phyloP scores from a whole-genome alignment of 345 rosid species.

The Euclidium syriacum region DNA sequence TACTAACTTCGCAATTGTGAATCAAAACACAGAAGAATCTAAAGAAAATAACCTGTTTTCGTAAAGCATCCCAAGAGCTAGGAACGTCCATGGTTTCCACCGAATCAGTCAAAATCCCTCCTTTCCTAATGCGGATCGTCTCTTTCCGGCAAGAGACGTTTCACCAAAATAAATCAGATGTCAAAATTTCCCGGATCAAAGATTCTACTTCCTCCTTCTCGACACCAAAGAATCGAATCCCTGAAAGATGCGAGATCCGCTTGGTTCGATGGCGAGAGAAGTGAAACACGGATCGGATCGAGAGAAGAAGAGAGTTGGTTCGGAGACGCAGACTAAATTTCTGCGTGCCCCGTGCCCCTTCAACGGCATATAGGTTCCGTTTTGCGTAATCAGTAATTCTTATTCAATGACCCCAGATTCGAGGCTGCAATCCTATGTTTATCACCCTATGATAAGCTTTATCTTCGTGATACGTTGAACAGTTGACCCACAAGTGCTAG shows the following conservation, averaged over 20 bases:
- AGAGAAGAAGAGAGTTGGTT: conserved; percentile 15
- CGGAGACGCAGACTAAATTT: conserved; percentile 44
- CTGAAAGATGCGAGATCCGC: conserved; percentile 6
- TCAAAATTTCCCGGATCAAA: neutral
- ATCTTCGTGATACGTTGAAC: neutral
- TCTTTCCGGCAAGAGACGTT: neutral
- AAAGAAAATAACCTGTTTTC: conserved; percentile 60
- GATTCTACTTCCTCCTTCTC: neutral
- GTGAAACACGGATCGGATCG: conserved; percentile 14
- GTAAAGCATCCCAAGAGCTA: conserved; percentile 88
- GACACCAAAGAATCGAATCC: neutral
- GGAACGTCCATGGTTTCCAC: conserved; percentile 57
- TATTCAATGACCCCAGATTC: neutral
- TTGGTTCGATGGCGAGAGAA: neutral
- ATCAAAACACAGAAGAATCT: neutral
- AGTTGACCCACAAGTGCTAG: neutral
- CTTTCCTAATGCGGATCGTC: neutral
- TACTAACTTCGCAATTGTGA: neutral
- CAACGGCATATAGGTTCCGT: conserved; percentile 22
- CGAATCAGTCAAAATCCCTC: conserved; percentile 12
- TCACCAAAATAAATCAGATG: neutral
- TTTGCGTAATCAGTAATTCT: conserved; percentile 29
- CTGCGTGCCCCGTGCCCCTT: conserved; percentile 30
- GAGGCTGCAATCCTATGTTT: neutral
- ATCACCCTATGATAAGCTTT: neutral